These are phyloP conservation scores for Astragalus glycyphyllos DNA, from an alignment of 306 rosid species.

Conservation along the genomic window DNA sequence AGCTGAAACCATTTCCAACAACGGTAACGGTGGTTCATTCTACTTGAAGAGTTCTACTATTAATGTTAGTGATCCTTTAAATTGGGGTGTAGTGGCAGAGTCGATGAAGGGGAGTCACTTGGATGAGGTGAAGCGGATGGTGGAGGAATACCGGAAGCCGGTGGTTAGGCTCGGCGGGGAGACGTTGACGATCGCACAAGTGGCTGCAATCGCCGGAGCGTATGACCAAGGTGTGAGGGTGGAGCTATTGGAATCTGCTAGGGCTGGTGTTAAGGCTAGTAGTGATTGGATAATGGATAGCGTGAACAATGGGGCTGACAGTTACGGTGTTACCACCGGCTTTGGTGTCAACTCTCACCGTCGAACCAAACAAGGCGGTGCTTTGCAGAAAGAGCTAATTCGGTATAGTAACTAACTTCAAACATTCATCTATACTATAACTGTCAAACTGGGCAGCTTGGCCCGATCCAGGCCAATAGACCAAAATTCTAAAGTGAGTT, in stretches of 20 bases:
- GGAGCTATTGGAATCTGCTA: constrained; percentile 37
- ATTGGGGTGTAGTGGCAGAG: constrained; percentile 78
- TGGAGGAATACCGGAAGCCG: constrained; percentile 70
- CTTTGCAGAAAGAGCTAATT: constrained; percentile 77
- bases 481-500: no score
- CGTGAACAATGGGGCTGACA: constrained; percentile 51
- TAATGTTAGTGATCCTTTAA: constrained; percentile 56
- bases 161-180: constrained; percentile 73
- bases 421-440: no score
- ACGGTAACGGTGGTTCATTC: constrained; percentile 42
- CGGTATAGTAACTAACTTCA: not conserved
- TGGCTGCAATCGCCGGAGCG: constrained; percentile 50
- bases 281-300: constrained; percentile 40
- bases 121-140: constrained; percentile 92
- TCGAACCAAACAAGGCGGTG: constrained; percentile 79
- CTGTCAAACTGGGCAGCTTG: no score
- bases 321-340: constrained; percentile 52
- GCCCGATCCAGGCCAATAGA: no score
- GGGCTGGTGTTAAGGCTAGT: constrained; percentile 42
- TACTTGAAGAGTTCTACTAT: constrained; percentile 31
- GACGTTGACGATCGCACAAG: constrained; percentile 53
- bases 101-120: constrained; percentile 74
- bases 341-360: constrained; percentile 86
- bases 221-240: no score
- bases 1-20: no score